phyloP scores from a whole-genome alignment of 2,329 filamentous ascomycete genomes.

The Phyllosticta citribraziliensis region DNA sequence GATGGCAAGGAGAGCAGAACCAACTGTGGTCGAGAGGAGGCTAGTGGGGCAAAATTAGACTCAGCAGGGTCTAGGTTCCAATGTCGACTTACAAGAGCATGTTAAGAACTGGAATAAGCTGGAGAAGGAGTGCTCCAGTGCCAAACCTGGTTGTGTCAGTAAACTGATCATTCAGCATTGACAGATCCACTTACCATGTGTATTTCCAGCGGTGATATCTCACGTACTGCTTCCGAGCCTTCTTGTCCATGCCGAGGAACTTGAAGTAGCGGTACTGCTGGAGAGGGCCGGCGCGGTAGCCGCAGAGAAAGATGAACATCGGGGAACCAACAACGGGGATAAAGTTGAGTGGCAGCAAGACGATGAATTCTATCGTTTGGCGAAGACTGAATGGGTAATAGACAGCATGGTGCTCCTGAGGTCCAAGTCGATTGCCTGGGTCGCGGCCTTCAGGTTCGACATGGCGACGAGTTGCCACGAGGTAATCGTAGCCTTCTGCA shows the following conservation, averaged over 20 bases:
- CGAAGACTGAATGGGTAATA: conserved; percentile 84
- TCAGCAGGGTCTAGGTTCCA: background rate
- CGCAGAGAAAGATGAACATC: conserved; percentile 79
- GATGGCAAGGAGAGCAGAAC: conserved; percentile 77
- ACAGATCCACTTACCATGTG: conserved; percentile 54
- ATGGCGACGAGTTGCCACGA: conserved; percentile 35
- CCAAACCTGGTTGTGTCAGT: conserved; percentile 53
- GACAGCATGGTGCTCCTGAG: conserved; percentile 63
- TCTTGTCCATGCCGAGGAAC: conserved; percentile 62
- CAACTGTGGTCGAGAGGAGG: conserved; percentile 74
- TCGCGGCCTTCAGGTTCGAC: conserved; percentile 61
- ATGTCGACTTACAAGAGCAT: conserved; percentile 61
- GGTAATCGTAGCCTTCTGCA: conserved; percentile 57
- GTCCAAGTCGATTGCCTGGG: conserved; percentile 71
- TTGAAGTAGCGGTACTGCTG: conserved; percentile 89
- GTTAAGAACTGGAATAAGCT: conserved; percentile 82
- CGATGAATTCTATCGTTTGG: conserved; percentile 78
- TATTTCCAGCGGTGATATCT: conserved; percentile 67
- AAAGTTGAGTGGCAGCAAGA: conserved; percentile 63
- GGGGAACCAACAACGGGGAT: conserved; percentile 75
- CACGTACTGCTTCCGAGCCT: conserved; percentile 63
- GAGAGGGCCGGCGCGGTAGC: conserved; percentile 76
- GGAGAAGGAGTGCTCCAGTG: conserved; percentile 69
- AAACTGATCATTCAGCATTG: background rate
- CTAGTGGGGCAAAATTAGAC: background rate